phyloP scores from a whole-genome alignment of 495 filamentous ascomycete genomes.

The Alectoria sarmentosa region DNA sequence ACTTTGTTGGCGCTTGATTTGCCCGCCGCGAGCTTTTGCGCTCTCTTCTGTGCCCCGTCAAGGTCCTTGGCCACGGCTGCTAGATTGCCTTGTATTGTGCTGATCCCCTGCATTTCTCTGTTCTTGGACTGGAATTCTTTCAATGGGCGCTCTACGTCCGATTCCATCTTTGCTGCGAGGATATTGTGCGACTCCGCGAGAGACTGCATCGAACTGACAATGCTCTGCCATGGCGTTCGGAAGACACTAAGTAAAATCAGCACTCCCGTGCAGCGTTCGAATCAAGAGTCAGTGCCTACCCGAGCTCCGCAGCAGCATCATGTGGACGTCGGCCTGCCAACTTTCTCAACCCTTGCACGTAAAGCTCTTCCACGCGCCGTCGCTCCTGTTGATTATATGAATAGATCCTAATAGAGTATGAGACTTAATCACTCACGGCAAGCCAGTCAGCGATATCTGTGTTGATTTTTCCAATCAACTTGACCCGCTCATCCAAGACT shows the following conservation, averaged over 20 bases:
- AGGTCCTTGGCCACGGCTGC: slow-evolving; percentile 73
- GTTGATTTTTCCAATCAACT: slow-evolving; percentile 80
- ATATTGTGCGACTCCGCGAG: slow-evolving; percentile 79
- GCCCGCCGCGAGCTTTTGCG: slow-evolving; percentile 80
- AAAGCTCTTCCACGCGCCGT: slow-evolving; percentile 83
- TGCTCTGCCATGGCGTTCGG: slow-evolving; percentile 84
- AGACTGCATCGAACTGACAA: slow-evolving; percentile 69
- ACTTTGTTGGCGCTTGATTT: slow-evolving; percentile 77
- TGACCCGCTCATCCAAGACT: slow-evolving; percentile 80
- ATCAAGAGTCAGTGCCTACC: slow-evolving; percentile 48
- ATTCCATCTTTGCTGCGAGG: slow-evolving; percentile 78
- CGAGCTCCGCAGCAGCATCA: slow-evolving; percentile 69
- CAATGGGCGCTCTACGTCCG: slow-evolving; percentile 82
- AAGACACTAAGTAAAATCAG: slow-evolving; percentile 60
- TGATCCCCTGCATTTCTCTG: slow-evolving; percentile 78
- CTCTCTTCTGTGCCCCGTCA: slow-evolving; percentile 76
- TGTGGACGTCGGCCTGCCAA: slow-evolving; percentile 61
- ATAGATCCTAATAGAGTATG: background rate
- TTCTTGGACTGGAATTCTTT: slow-evolving; percentile 64
- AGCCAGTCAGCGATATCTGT: slow-evolving; percentile 93
- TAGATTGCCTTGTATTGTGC: slow-evolving; percentile 75
- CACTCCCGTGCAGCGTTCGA: slow-evolving; percentile 15
- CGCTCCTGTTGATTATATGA: slow-evolving; percentile 60
- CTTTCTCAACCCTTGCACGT: slow-evolving; percentile 77
- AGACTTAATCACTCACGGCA: slow-evolving; percentile 54